Evolutionary conservation across 345 rosid genomes (phyloP), one percentile per base, ranked within the genome.

Genomic region (Linum tenue): DNA sequence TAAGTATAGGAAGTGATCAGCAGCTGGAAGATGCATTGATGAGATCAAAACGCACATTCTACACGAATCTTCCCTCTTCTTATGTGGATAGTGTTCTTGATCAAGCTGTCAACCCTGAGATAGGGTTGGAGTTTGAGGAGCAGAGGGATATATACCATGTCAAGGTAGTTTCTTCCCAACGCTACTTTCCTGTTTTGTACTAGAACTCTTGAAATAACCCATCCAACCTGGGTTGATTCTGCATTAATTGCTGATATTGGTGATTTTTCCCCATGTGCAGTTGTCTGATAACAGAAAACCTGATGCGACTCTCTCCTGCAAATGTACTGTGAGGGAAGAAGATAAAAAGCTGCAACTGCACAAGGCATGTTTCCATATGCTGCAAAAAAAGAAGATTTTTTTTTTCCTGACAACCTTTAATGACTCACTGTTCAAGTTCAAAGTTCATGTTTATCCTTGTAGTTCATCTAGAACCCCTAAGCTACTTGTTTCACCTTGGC

Each of bases 101-200:
- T 66, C 69, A 53, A 63, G 82, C 77, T 53, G 75, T 71, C 31
- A 22, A 22, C 66, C 80, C 79, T 10, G 73, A 59, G 56, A 61
- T 86, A 55, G 83, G 71, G 37, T 53, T 81, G 66, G 66, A 64
- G 69, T 57, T 76, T 58, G 72, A 73, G 50, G 59, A 63, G 51
- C 66, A 77, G 70, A 85, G 84, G 71, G 88, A 86, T 48, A 55
- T 64, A 62, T 87, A 82, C 78, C 70, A 55, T 68, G 80, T 86
- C 7, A 80, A 73, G 91, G 91, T 91, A 75, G 55, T 50, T 37
- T n/a, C 37, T 57, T 35, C 9, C 9, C 44, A 8, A 12, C 62
- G 16, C 60, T 64, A 5, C 15, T 61, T 43, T 2, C 37, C 7
- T 3, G 55, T 66, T 56, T 37, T 39, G 37, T 22, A 8, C 50